phyloP scores from a whole-genome alignment of 768 basidiomycete genomes.

The Serendipita sp. region DNA sequence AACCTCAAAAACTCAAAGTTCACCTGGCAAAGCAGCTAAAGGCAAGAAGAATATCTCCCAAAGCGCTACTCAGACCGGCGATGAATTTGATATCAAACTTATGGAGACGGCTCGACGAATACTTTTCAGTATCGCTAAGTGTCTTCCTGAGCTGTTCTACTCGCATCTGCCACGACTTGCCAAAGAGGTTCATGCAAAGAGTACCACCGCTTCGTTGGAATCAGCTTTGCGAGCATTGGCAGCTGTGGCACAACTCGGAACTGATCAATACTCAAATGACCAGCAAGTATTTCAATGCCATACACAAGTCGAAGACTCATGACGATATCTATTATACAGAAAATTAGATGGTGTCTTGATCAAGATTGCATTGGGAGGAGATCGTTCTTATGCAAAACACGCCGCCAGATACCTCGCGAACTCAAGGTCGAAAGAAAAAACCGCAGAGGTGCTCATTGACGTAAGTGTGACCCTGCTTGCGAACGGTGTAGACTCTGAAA shows the following conservation, averaged over 20 bases:
- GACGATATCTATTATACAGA: not conserved
- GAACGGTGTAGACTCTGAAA: not conserved
- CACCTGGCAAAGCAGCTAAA: not conserved
- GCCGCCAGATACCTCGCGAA: constrained; percentile 60
- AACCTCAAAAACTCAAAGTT: constrained; percentile 2
- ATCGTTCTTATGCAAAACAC: constrained; percentile 66
- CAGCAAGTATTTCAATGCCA: constrained; percentile 33
- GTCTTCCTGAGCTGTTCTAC: constrained; percentile 56
- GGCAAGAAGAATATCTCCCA: not conserved
- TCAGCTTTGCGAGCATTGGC: constrained; percentile 64
- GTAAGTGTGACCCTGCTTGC: constrained; percentile 26
- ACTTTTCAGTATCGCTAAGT: constrained; percentile 46
- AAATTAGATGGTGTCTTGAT: constrained; percentile 20
- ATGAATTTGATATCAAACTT: not conserved
- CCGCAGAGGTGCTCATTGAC: constrained; percentile 43
- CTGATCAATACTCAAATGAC: constrained; percentile 40
- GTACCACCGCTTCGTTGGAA: constrained; percentile 36
- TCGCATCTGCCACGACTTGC: constrained; percentile 60
- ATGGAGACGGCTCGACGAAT: not conserved
- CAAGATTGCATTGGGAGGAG: constrained; percentile 41
- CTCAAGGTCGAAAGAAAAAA: constrained; percentile 34
- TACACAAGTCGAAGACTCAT: not conserved
- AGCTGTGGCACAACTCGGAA: constrained; percentile 44
- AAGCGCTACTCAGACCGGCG: not conserved
- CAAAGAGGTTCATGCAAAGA: constrained; percentile 48